These are phyloP conservation scores for Deuterostichococcus epilithicus DNA, from an alignment of 139 green algal species.

Conservation along the genomic window DNA sequence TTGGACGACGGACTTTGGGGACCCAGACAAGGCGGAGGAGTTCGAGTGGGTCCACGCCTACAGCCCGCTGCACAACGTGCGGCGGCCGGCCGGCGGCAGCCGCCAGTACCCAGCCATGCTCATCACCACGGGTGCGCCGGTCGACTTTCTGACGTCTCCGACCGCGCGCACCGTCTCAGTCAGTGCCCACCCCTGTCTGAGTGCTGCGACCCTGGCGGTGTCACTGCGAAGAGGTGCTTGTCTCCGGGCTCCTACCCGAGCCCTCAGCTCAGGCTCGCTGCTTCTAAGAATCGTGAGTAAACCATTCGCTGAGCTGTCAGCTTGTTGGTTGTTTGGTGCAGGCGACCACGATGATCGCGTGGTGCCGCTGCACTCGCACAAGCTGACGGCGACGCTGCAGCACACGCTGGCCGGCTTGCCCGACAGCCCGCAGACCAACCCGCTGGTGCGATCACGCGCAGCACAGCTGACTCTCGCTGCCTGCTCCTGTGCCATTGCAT, in stretches of 20 bases:
- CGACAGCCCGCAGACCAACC: constrained; percentile 68
- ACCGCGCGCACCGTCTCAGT: too few relatives aligned
- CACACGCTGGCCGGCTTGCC: constrained; percentile 46
- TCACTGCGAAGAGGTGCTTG: too few relatives aligned
- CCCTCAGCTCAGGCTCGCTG: too few relatives aligned
- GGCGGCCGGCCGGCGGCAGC: constrained; percentile 33
- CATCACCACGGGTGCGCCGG: constrained; percentile 63
- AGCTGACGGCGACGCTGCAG: constrained; percentile 78
- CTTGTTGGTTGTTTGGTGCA: neutral
- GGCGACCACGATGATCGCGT: constrained; percentile 84
- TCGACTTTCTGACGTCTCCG: too few relatives aligned
- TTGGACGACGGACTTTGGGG: constrained; percentile 83
- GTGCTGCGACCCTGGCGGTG: too few relatives aligned
- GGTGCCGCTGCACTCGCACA: constrained; percentile 83
- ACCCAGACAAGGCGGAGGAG: constrained; percentile 61
- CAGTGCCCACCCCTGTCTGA: too few relatives aligned
- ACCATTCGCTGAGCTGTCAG: neutral
- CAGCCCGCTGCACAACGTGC: constrained; percentile 92
- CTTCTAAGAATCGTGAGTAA: too few relatives aligned
- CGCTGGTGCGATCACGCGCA: constrained; percentile 47
- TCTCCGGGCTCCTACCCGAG: too few relatives aligned
- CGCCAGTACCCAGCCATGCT: constrained; percentile 81
- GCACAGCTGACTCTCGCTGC: too few relatives aligned
- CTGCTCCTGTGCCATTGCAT: too few relatives aligned
- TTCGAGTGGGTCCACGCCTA: constrained; percentile 71